Conservation (phyloP, 768 basidiomycete genomes). For the Mycena alexandri region DNA sequence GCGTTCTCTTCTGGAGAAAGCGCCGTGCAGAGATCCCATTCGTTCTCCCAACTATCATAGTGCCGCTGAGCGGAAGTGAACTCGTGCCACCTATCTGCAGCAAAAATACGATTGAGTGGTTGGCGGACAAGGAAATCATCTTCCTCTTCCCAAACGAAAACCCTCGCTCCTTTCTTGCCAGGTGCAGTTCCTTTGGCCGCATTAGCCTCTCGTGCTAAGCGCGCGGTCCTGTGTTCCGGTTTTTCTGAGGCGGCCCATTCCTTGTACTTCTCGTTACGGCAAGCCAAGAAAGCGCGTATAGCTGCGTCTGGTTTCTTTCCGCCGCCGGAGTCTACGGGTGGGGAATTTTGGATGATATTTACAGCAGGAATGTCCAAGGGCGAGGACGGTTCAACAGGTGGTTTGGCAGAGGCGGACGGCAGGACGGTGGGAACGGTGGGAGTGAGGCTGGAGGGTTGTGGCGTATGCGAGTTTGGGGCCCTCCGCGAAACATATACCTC, state of each 20-base stretch:
- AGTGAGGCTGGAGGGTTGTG: background rate
- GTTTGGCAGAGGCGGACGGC: background rate
- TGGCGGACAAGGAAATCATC: slow-evolving; percentile 7
- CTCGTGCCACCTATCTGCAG: slow-evolving; percentile 6
- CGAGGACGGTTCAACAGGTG: no score
- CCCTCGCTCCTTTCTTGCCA: slow-evolving; percentile 5
- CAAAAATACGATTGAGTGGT: background rate
- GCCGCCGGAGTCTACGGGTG: background rate
- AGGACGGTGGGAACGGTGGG: background rate
- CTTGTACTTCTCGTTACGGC: background rate
- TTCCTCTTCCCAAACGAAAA: no score
- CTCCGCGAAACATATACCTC: background rate
- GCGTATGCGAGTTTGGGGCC: no score
- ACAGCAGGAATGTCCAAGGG: background rate
- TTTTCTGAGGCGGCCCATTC: background rate
- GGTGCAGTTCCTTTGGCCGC: slow-evolving; percentile 3
- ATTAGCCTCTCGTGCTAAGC: slow-evolving; percentile 2
- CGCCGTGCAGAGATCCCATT: slow-evolving; percentile 13
- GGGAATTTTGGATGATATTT: background rate
- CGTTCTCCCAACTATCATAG: background rate
- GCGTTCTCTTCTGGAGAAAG: no score
- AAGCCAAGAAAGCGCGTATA: background rate
- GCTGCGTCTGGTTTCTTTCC: background rate
- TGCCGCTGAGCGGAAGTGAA: background rate
- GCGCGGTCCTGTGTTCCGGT: background rate